Evolutionary conservation across 495 filamentous ascomycete species (phyloP).

Genomic region (Extremus antarcticus): DNA sequence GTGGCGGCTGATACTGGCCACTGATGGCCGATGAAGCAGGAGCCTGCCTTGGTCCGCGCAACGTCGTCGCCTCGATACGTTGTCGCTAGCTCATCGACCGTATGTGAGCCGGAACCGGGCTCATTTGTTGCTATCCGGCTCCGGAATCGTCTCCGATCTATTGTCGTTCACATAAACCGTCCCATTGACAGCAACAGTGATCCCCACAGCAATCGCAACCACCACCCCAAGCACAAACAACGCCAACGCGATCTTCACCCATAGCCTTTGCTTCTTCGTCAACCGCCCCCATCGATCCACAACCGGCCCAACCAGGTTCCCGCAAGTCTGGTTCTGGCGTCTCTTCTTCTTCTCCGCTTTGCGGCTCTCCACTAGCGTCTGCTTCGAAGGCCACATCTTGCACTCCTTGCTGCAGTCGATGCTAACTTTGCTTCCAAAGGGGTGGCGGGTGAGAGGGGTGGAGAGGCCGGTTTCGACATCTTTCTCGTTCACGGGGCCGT

Average conservation of each 20-base stretch:
- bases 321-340: slow-evolving; percentile 17
- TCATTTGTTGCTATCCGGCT: not conserved
- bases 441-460: slow-evolving; percentile 12
- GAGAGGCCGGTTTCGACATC: slow-evolving; percentile 28
- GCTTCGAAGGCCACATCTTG: slow-evolving; percentile 34
- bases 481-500: slow-evolving; percentile 20
- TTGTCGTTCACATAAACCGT: slow-evolving; percentile 2
- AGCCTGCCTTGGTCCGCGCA: too few species aligned
- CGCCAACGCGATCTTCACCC: slow-evolving; percentile 43
- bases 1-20: too few species aligned
- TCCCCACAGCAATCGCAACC: slow-evolving; percentile 52
- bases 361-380: slow-evolving; percentile 26
- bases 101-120: not conserved
- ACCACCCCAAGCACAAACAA: slow-evolving; percentile 47
- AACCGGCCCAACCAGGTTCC: slow-evolving; percentile 29
- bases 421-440: slow-evolving; percentile 16
- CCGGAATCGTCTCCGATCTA: not conserved
- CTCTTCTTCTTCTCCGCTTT: slow-evolving; percentile 22
- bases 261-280: slow-evolving; percentile 40
- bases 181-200: slow-evolving; percentile 43
- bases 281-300: slow-evolving; percentile 27
- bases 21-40: not conserved
- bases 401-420: slow-evolving; percentile 33
- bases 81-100: not conserved
- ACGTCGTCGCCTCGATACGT: not conserved